Evolutionary conservation across 169 alveolate species (phyloP), one percentile per base, ranked within the genome.

Genomic region (Eimeria necatrix): DNA sequence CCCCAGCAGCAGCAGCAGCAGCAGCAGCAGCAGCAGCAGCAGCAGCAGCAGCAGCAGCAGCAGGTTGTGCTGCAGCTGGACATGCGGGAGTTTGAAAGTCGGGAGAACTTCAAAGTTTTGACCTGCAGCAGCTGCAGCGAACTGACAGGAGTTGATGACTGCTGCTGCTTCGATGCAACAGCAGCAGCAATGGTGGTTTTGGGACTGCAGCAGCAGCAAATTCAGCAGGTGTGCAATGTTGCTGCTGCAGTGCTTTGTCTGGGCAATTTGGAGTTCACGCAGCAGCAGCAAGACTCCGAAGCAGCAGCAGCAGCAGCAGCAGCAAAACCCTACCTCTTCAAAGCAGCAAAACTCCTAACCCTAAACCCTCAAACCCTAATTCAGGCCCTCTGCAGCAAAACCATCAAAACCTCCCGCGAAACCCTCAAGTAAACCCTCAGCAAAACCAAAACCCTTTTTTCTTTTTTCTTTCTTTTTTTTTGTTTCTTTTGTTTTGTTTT

Each of bases 231-330:
- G 9, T 89, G 97, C 49, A 70, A 95, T 32, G 96, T 97, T 56
- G 92, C 97, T 41, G 96, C 95, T 49, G 99, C 98, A 4, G 97
- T 98, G 20, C 96, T 99, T 53, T 97, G 96, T 89, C 73, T 99
- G 51, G 99, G 99, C 61, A 98, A 98, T 94, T 76, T 98, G 26
- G 90, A 94, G 87, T 98, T 98, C 96, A 91, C 92, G 18, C 97
- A 97, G 48, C 93, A 94, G 41, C 89, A 93, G 52, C 84, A 83
- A 59, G 96, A 96, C 87, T 52, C 96, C 18, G 96, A 96, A 59
- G 94, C 93, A 51, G 74, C 93, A 0, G 94, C 22, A 59, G 81
- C 4, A 22, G 60, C 56, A 52, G 53, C 70, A 94, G 61, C 49
- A 51, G 64, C 49, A 24, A 73, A 12, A 41, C 51, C 20, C n/a